Base-by-base conservation (phyloP, 768 basidiomycete species). In the Russula virescens region DNA sequence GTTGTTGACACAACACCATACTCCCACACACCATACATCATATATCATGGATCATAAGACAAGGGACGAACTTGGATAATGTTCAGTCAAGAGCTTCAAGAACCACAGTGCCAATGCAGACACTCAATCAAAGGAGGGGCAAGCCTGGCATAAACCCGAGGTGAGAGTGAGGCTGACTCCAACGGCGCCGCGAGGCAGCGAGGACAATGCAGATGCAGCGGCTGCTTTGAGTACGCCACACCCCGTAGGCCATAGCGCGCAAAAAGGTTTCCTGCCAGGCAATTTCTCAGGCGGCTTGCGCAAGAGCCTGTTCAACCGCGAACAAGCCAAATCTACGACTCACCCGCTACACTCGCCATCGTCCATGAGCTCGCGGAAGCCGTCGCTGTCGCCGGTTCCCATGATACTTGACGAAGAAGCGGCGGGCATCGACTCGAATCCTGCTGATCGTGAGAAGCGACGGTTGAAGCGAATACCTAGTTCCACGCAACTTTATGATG, bases 401-500 rank as follows among this genome's bases (percentile, higher is more conserved):
- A 81, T 69, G 71, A 72, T 62, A 53, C 69, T 68, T 46, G 72
- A 61, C 7, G 72, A 74, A 7, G 76, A 79, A 54, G 70, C 68
- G 7, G 70, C 68, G 3, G 46, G 26, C 14, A 40, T 23, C 49
- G 46, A 63, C 2, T 11, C 51, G 13, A 48, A 23, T 38, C 26
- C 45, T 10, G 21, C 46, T 2, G 28, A 8, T 26, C 21, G 50
- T 1, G 72, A 72, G 21, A 72, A 73, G 55, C 71, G 73, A n/a
- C 63, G 66, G 0, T 72, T 73, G 0, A 72, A 83, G 61, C 87
- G 62, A 98, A 97, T 74, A 93, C 91, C 21, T 80, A 85, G 25
- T 92, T 92, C 70, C 98, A 98, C 76, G 82, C 84, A n/a, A n/a
- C 13, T 75, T 98, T 25, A 74, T 98, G 38, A 77, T 95, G 54